A percentile compares a stretch with the other conserved stretches of the same genome.
Conservation (phyloP, 257 asterid genomes). For the Solanum pennellii region DNA sequence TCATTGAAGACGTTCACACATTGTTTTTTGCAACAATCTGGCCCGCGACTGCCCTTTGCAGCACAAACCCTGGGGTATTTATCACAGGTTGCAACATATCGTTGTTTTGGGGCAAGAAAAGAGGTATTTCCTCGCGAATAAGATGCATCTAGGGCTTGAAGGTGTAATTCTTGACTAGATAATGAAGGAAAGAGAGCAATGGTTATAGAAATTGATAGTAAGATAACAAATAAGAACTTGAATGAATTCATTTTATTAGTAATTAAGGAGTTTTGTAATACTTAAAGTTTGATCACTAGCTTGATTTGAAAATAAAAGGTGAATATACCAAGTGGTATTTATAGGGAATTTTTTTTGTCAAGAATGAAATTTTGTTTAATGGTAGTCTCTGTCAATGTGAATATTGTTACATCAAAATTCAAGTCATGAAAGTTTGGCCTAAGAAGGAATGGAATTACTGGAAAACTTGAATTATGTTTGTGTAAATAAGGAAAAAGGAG, state of each 20-base stretch:
- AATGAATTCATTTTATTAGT: neutral
- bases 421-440: neutral
- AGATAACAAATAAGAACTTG: neutral
- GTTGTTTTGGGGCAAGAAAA: neutral
- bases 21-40: conserved; percentile 26
- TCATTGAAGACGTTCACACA: neutral
- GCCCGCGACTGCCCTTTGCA: neutral
- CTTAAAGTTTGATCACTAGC: neutral
- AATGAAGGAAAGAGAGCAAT: neutral
- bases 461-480: neutral
- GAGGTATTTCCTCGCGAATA: neutral
- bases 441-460: neutral
- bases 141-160: neutral
- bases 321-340: neutral
- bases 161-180: neutral
- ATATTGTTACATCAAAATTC: neutral
- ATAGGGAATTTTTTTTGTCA: neutral
- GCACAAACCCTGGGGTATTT: conserved; percentile 20
- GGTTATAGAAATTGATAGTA: neutral
- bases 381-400: neutral
- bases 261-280: neutral
- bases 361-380: neutral
- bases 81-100: conserved; percentile 8
- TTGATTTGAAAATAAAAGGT: neutral
- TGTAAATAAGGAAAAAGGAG: neutral